Percentiles rank a stretch among this genome's conserved stretches.
These are phyloP conservation scores for Globisporangium emineosum DNA, from an alignment of 352 stramenopile genomes.

Conservation along the genomic window DNA sequence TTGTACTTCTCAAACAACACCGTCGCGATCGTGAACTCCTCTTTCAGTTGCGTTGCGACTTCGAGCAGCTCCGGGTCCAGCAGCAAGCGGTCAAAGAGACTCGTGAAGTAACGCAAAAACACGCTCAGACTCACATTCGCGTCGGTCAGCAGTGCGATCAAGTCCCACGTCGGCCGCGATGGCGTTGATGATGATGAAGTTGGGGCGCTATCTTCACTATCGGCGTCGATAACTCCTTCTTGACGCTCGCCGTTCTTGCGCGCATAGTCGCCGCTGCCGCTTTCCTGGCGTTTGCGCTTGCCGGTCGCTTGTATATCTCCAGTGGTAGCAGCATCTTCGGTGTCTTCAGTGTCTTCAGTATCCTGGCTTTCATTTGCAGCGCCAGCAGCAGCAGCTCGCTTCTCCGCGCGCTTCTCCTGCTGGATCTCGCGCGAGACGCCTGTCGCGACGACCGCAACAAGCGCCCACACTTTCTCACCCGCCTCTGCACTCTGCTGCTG, in stretches of 20 bases:
- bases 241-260: not conserved
- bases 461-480: conserved; percentile 33
- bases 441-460: conserved; percentile 48
- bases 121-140: conserved; percentile 52
- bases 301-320: not conserved
- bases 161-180: conserved; percentile 17
- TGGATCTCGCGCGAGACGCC: conserved; percentile 39
- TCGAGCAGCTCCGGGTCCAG: conserved; percentile 67
- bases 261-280: conserved; percentile 4
- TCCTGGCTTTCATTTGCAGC: not conserved
- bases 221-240: not conserved
- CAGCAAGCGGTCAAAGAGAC: conserved; percentile 77
- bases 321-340: not conserved
- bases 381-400: not conserved
- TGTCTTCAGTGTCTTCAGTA: not conserved
- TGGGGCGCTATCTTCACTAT: not conserved
- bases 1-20: conserved; percentile 81
- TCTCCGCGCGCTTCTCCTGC: conserved; percentile 12
- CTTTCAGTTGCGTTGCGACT: conserved; percentile 71
- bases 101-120: conserved; percentile 73
- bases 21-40: conserved; percentile 72
- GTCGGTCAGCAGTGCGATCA: conserved; percentile 42
- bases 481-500: conserved; percentile 17
- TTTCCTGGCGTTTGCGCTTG: conserved; percentile 12
- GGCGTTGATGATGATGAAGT: not conserved